Evolutionary conservation across 108 stramenopile species (phyloP).

Genomic region (Thalassiosira profunda): DNA sequence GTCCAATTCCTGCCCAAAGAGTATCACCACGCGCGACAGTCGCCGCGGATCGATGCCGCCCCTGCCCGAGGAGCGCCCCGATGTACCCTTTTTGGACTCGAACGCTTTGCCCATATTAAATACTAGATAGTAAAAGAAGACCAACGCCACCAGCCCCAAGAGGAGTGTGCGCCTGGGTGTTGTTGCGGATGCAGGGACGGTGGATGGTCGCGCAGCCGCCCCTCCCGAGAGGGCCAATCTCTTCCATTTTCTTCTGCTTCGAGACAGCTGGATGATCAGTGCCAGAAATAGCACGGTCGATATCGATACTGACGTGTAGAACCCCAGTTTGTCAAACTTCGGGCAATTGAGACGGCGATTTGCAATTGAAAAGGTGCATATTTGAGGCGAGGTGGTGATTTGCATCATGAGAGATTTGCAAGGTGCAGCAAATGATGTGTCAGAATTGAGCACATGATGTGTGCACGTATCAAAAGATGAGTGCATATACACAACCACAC

Average conservation of each 20-base stretch:
- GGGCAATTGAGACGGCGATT: neutral
- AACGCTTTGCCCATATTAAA: constrained; percentile 13
- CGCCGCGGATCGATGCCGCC: neutral
- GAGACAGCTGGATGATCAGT: constrained; percentile 11
- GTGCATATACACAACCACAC: neutral
- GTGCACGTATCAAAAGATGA: neutral
- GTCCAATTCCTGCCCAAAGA: constrained; percentile 25
- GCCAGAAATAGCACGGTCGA: constrained; percentile 13
- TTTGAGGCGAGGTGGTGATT: too few relatives aligned
- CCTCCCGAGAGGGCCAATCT: constrained; percentile 11
- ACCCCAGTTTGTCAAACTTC: constrained; percentile 26
- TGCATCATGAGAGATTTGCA: too few relatives aligned
- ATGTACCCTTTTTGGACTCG: constrained; percentile 4
- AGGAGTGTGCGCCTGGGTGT: neutral
- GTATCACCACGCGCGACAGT: constrained; percentile 1
- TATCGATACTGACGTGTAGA: constrained; percentile 18
- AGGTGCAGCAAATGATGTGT: too few relatives aligned
- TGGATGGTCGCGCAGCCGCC: constrained; percentile 1
- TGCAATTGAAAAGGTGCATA: neutral
- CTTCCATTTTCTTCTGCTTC: constrained; percentile 28
- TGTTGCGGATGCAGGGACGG: neutral
- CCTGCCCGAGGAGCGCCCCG: neutral
- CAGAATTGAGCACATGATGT: neutral
- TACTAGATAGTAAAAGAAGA: constrained; percentile 4
- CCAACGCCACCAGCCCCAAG: neutral